These are phyloP conservation scores for Friedmanniomyces simplex DNA, from an alignment of 495 filamentous ascomycete genomes.

Conservation along the genomic window DNA sequence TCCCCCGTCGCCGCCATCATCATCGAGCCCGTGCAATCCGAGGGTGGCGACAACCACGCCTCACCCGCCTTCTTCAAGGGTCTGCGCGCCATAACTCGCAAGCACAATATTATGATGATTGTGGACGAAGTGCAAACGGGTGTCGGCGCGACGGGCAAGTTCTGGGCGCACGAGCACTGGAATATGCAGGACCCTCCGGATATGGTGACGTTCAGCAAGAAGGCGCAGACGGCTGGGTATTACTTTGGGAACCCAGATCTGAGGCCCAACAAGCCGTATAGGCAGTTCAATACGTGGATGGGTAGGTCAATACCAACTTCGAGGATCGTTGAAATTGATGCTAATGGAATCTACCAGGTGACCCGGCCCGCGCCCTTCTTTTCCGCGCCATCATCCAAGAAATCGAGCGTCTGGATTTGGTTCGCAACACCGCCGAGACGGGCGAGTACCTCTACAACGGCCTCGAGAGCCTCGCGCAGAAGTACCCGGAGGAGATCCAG, in stretches of 20 bases:
- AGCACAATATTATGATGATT: conserved; percentile 81
- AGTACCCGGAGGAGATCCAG: conserved; percentile 73
- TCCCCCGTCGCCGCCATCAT: conserved; percentile 82
- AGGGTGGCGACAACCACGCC: conserved; percentile 98
- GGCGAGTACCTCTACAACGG: conserved; percentile 74
- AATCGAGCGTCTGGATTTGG: conserved; percentile 69
- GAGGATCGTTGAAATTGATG: neutral
- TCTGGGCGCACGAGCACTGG: conserved; percentile 99
- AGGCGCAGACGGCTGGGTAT: conserved; percentile 96
- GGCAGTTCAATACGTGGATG: conserved; percentile 99
- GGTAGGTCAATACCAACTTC: conserved; percentile 35
- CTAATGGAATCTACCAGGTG: conserved; percentile 27
- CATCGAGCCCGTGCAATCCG: conserved; percentile 94
- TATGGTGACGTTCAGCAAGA: conserved; percentile 98
- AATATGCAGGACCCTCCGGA: conserved; percentile 72
- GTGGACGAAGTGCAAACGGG: conserved; percentile 98
- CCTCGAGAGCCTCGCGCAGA: conserved; percentile 56
- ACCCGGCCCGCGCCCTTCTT: conserved; percentile 78
- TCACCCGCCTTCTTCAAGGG: conserved; percentile 85
- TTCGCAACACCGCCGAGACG: conserved; percentile 67
- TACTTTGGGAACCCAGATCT: conserved; percentile 83
- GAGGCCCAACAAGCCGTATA: conserved; percentile 96
- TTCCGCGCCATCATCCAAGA: conserved; percentile 89
- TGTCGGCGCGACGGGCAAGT: conserved; percentile 88
- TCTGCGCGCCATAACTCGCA: conserved; percentile 75